phyloP scores from a whole-genome alignment of 805 yeast genomes.

The Alloascoidea africana region DNA sequence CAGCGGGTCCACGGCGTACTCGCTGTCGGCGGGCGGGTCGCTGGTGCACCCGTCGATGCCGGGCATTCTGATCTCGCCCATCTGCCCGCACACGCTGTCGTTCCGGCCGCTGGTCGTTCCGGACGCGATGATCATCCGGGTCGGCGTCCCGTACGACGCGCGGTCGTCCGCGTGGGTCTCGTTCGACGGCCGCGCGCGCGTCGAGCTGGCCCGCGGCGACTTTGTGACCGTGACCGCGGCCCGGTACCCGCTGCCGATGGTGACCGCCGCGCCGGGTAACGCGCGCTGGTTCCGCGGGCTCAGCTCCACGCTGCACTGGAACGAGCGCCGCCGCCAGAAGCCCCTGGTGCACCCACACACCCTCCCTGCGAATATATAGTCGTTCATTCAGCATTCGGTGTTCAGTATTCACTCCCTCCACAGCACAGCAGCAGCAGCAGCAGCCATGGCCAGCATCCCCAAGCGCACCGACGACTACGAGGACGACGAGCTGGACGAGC shows the following conservation, averaged over 20 bases:
- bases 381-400: too few relatives aligned
- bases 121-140: slow-evolving; percentile 17
- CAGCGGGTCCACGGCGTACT: slow-evolving; percentile 49
- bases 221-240: slow-evolving; percentile 19
- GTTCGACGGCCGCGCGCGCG: slow-evolving; percentile 20
- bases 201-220: slow-evolving; percentile 18
- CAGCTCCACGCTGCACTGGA: slow-evolving; percentile 20
- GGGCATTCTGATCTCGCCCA: slow-evolving; percentile 39
- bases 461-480: slow-evolving; percentile 5
- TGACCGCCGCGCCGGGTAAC: slow-evolving; percentile 12
- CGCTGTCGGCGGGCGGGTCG: slow-evolving; percentile 38
- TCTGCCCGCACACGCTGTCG: slow-evolving; percentile 33
- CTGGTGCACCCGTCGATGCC: slow-evolving; percentile 39
- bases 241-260: slow-evolving; percentile 17
- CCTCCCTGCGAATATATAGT: too few relatives aligned
- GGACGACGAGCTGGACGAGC: slow-evolving; percentile 15
- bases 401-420: too few relatives aligned
- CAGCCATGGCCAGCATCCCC: too few relatives aligned
- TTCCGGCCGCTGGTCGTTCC: slow-evolving; percentile 40
- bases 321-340: slow-evolving; percentile 19
- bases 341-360: too few relatives aligned
- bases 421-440: too few relatives aligned
- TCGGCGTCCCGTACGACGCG: slow-evolving; percentile 19
- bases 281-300: slow-evolving; percentile 19
- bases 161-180: slow-evolving; percentile 21